Base-by-base conservation (phyloP, 2,329 filamentous ascomycete species). In the Verticillium alfalfae region DNA sequence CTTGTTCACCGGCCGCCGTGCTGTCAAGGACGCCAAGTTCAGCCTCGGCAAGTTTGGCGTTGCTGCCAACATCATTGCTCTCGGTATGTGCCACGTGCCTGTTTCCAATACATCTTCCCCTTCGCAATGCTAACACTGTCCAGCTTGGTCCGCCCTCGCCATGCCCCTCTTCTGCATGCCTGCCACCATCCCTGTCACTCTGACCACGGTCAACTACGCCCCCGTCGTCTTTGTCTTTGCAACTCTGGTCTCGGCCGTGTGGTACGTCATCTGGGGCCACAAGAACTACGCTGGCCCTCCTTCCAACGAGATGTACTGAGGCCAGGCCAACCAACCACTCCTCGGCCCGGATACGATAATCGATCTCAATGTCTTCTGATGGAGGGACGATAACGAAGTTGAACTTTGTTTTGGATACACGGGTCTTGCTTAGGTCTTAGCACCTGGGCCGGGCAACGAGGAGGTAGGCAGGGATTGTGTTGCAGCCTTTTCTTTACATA, bases 121-220 rank as follows among this genome's bases (percentile, higher is more conserved):
- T 34, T 38, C 63, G 63, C 59, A 58, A 62, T 63, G 66, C 71
- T 76, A 67, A 75, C 67, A 18, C 34, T 57, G 31, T 60, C 66
- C 36, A 87, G 84, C 76, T 59, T 92, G 89, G 89, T 88, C 86
- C 60, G 67, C 81, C 15, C 81, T 92, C 60, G 88, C 87, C 39
- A 84, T 91, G 59, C 88, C 89, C 1, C 82, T 92, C 16, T 92
- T 92, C 79, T 92, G 86, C 74, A 90, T 90, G 86, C 89, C 88
- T 0, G 82, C 85, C 0, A 74, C 75, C 54, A 76, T 90, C n/a
- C 86, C 86, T 6, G 86, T 89, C 45, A 82, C 80, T 0, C 73
- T 81, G 71, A 75, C 18, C 81, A 78, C 45, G 26, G 88, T 91
- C 79, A 92, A 92, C 79, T 92, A 91, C 73, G 89, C 88, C 1